A percentile compares a stretch with the other conserved stretches of the same genome.
These are phyloP conservation scores for Inga oerstediana DNA, from an alignment of 306 rosid genomes.

Conservation along the genomic window DNA sequence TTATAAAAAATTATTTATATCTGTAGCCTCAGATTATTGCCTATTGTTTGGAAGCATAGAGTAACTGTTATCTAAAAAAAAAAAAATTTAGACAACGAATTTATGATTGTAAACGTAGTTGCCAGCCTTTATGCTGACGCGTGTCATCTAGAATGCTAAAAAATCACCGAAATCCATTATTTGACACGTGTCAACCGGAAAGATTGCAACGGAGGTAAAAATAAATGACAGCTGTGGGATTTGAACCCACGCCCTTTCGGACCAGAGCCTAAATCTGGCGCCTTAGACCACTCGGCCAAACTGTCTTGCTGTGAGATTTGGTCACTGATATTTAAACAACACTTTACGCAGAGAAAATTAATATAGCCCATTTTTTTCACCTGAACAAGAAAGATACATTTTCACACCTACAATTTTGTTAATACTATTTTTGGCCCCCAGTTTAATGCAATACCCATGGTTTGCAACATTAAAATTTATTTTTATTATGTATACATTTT, in stretches of 20 bases:
- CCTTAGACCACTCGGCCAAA: conserved; percentile 96
- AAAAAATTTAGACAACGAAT: no score
- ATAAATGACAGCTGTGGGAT: conserved; percentile 74
- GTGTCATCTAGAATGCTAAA: not conserved
- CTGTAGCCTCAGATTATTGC: no score
- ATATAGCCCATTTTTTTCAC: no score
- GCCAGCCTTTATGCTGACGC: not conserved
- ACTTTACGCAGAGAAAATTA: accelerated
- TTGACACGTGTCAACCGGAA: not conserved
- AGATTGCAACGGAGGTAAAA: not conserved
- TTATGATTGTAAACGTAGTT: no score
- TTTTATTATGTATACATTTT: not conserved
- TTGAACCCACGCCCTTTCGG: conserved; percentile 99
- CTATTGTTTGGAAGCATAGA: no score
- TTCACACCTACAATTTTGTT: not conserved
- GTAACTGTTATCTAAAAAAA: no score
- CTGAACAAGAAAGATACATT: no score
- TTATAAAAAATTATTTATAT: no score
- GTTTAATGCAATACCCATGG: not conserved
- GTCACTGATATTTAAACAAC: accelerated
- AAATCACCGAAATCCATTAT: not conserved
- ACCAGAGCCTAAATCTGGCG: conserved; percentile 92
- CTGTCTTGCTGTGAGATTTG: conserved; percentile 14
- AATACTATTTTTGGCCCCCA: not conserved
- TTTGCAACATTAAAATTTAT: not conserved